These are phyloP conservation scores for Arthrobotrys pseudoclavata DNA, from an alignment of 2,329 filamentous ascomycete species.

Conservation along the genomic window DNA sequence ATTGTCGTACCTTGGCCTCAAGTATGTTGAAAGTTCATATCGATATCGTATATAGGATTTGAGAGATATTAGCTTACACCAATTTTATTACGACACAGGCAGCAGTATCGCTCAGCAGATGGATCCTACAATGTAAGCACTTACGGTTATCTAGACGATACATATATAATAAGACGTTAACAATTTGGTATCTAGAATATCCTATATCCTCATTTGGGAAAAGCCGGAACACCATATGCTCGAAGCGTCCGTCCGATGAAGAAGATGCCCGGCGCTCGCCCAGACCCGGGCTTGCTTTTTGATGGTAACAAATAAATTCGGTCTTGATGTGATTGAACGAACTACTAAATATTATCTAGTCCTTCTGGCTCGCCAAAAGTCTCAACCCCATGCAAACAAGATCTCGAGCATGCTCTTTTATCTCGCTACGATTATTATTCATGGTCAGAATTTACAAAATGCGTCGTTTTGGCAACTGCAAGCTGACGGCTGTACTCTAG, in stretches of 20 bases:
- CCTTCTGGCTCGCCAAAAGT: constrained; percentile 61
- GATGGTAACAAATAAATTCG: constrained; percentile 66
- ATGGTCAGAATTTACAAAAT: constrained; percentile 65
- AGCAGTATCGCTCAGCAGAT: constrained; percentile 56
- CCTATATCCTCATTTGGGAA: constrained; percentile 74
- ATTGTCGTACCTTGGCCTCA: constrained; percentile 53
- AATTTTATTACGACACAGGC: constrained; percentile 19
- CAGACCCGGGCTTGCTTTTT: constrained; percentile 78
- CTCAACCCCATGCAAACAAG: constrained; percentile 66
- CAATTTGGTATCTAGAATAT: constrained; percentile 69
- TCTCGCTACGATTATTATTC: constrained; percentile 71
- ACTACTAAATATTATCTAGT: constrained; percentile 49
- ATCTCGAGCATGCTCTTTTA: constrained; percentile 70
- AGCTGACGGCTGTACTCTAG: constrained; percentile 16
- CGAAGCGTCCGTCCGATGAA: constrained; percentile 73
- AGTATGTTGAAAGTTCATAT: constrained; percentile 19
- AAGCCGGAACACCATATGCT: constrained; percentile 76
- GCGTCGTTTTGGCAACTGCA: not conserved
- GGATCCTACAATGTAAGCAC: constrained; percentile 53
- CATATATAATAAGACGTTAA: not conserved
- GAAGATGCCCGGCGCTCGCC: constrained; percentile 73
- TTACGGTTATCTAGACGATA: not conserved
- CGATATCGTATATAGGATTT: no score
- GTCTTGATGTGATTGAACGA: not conserved
- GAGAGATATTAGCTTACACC: not conserved